Evolutionary conservation across 2,329 filamentous ascomycete species (phyloP).

Genomic region (Bipolaris sorokiniana): DNA sequence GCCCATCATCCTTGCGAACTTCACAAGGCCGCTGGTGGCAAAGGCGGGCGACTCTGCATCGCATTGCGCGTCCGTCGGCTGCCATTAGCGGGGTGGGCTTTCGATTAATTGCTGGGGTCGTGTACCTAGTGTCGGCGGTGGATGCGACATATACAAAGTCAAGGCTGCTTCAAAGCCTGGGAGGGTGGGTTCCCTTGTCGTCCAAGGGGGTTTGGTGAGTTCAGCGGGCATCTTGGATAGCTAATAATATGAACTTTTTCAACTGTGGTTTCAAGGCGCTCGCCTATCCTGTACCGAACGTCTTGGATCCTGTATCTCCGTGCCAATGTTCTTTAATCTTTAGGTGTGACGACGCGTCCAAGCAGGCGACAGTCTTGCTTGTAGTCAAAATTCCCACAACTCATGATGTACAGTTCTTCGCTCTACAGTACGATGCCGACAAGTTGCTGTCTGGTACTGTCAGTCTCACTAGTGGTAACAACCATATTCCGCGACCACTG

Average conservation of each 20-base stretch:
- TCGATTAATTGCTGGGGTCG: constrained; percentile 8
- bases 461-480: constrained; percentile 11
- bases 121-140: constrained; percentile 16
- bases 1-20: constrained; percentile 19
- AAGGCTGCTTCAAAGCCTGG: constrained; percentile 24
- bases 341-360: constrained; percentile 13
- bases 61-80: constrained; percentile 14
- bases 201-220: constrained; percentile 18
- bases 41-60: constrained; percentile 13
- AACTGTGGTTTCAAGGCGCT: constrained; percentile 15
- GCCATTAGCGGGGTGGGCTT: constrained; percentile 18
- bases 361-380: constrained; percentile 15
- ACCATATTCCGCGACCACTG: constrained; percentile 1
- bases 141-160: constrained; percentile 14
- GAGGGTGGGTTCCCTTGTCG: constrained; percentile 20
- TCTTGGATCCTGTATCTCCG: constrained; percentile 9
- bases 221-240: constrained; percentile 7
- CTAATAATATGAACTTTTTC: constrained; percentile 17
- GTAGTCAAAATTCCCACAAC: constrained; percentile 4
- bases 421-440: constrained; percentile 18
- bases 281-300: constrained; percentile 15
- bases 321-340: constrained; percentile 15
- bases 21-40: constrained; percentile 21
- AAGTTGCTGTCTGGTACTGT: constrained; percentile 1
- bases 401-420: constrained; percentile 7